These are phyloP conservation scores for Aurifilum marmelostoma DNA, from an alignment of 2,329 filamentous ascomycete genomes.

Conservation along the genomic window DNA sequence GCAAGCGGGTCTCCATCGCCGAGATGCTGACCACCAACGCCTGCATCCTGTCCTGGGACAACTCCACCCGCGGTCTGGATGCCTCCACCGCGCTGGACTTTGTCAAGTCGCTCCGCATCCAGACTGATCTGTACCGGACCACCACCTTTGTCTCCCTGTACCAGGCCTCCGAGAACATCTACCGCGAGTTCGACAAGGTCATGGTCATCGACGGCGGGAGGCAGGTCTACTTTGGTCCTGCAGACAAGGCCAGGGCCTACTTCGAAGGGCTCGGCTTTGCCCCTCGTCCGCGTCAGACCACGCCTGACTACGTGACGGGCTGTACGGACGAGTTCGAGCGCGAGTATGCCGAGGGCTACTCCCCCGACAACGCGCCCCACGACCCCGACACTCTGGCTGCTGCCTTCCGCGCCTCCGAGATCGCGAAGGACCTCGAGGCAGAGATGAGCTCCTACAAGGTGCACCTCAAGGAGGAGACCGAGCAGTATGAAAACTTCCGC, in stretches of 20 bases:
- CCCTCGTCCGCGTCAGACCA: conserved; percentile 76
- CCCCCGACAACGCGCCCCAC: conserved; percentile 68
- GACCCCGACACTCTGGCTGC: conserved; percentile 67
- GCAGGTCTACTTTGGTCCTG: conserved; percentile 76
- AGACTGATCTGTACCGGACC: conserved; percentile 83
- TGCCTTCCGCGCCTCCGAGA: conserved; percentile 70
- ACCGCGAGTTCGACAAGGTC: conserved; percentile 80
- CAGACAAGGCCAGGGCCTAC: conserved; percentile 68
- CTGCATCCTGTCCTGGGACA: conserved; percentile 74
- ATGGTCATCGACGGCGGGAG: conserved; percentile 77
- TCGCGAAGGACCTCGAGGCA: conserved; percentile 57
- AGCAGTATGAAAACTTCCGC: conserved; percentile 75
- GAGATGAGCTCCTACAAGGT: conserved; percentile 73
- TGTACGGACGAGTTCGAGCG: conserved; percentile 86
- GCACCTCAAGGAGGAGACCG: conserved; percentile 65
- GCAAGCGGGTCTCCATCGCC: conserved; percentile 80
- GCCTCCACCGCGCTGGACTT: conserved; percentile 60
- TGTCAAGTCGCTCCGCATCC: conserved; percentile 67
- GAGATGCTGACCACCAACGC: conserved; percentile 80
- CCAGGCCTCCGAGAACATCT: conserved; percentile 83
- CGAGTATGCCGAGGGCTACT: conserved; percentile 71
- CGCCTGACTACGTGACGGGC: conserved; percentile 79
- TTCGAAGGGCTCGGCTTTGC: conserved; percentile 79
- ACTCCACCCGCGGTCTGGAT: conserved; percentile 61
- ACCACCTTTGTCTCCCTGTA: conserved; percentile 87